Conservation (phyloP, 148 eudicot species). For the Rhododendron simsii region DNA sequence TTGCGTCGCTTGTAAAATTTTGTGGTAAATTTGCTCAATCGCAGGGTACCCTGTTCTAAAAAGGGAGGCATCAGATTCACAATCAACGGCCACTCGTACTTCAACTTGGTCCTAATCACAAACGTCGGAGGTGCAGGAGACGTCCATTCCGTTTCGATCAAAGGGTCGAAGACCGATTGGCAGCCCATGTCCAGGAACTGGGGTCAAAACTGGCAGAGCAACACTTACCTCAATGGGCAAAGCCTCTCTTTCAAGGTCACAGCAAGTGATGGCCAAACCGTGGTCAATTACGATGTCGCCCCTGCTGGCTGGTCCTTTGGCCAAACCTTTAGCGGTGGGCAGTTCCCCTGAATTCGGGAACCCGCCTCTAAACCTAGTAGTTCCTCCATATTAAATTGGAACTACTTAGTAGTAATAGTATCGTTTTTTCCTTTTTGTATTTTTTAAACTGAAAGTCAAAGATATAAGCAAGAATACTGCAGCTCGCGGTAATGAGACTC, state of each 20-base stretch:
- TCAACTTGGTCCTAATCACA: constrained; percentile 70
- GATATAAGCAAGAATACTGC: neutral
- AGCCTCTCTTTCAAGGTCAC: constrained; percentile 71
- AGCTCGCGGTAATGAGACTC: neutral
- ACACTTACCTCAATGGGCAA: constrained; percentile 51
- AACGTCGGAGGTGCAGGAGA: constrained; percentile 89
- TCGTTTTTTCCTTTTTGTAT: neutral
- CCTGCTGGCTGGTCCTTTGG: constrained; percentile 72
- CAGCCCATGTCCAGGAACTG: constrained; percentile 73
- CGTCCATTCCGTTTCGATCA: constrained; percentile 54
- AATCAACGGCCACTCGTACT: constrained; percentile 76
- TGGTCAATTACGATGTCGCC: constrained; percentile 49
- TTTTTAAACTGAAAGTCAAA: neutral
- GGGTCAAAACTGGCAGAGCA: constrained; percentile 90
- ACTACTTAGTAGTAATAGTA: neutral
- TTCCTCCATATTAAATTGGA: constrained; percentile 6
- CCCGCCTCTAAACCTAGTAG: neutral
- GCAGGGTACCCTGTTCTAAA: constrained; percentile 65
- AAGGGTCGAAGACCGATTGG: constrained; percentile 63
- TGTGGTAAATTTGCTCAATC: neutral
- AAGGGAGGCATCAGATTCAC: constrained; percentile 76
- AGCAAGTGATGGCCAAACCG: constrained; percentile 56
- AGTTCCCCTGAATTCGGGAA: constrained; percentile 23
- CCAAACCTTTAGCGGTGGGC: constrained; percentile 55
- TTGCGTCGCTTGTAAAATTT: too few species aligned